Evolutionary conservation across 2,329 filamentous ascomycete species (phyloP), one percentile per base, ranked within the genome.

Genomic region (Cercospora sp.): DNA sequence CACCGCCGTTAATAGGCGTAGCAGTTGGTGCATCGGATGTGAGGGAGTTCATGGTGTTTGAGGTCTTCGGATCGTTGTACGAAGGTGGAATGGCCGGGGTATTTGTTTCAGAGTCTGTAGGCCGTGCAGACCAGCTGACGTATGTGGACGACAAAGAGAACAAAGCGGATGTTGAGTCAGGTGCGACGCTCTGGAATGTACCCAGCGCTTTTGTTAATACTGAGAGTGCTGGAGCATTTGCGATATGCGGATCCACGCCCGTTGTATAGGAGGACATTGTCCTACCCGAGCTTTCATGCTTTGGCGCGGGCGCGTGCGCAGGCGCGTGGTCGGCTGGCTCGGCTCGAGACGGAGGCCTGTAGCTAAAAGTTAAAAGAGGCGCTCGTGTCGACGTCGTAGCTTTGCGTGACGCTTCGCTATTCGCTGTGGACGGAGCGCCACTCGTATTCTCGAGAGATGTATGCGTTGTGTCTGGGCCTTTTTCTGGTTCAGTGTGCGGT

Each of bases 151-250:
- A 64, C 49, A 58, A 57, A 64, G 62, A 64, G 40, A 34, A 64
- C 62, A 64, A 64, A 58, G 62, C n/a, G 49, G 40, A 12, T 24
- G 49, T 37, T 24, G 45, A 12, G 18, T 40, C 32, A 21, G 49
- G 43, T 7, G 21, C 51, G 59, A 43, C 26, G 34, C 26, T 59
- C 21, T 12, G 10, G 51, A 63, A 70, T 13, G 68, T 70, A 2
- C 61, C 60, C 21, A 70, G 28, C 24, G 68, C 68, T 63, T 65
- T 58, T 12, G 62, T 67, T 10, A 70, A 45, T 9, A 70, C 49
- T 2, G 68, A 70, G 13, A 70, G 59, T 9, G 68, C 68, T 16
- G 68, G 45, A 43, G 61, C 61, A 24, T 10, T 51, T 13, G 45
- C 37, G 7, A 28, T 28, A 9, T 53, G 45, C 37, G 61, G 45